Base-by-base conservation (phyloP, 257 asterid species). In the Solanum pinnatisectum region DNA sequence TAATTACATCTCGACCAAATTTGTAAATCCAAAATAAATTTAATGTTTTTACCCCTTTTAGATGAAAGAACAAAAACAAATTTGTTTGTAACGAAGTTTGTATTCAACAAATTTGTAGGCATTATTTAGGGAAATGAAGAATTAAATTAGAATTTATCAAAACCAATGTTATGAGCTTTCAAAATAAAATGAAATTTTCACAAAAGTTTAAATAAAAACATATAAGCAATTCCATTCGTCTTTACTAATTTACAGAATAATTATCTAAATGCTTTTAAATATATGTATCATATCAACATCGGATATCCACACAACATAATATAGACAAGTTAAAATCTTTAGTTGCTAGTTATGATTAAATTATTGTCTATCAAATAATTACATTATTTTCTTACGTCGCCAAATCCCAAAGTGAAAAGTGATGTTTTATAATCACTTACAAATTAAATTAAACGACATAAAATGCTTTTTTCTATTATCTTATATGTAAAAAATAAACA, bases 391-490 rank as follows among this genome's bases (percentile, higher is more conserved):
- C 7, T 63, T 63, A 23, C 0, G 0, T 25, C 32, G 0, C 3
- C 32, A 63, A 63, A 63, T 5, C 7, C 7, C 71, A 10, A 63
- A 63, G 32, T 1, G 32, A n/a, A 63, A 63, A 63, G 22, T 63
- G 71, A 63, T 63, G 5, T 63, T 23, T 67, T 67, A 67, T 25
- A 67, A 67, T 11, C 36, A 27, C 20, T 27, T 25, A 27, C 10
- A 3, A 27, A 67, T 3, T 27, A 15, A 49, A 49, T 49, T 15
- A 25, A 6, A 67, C 2, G 0, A 25, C 6, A 1, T 5, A 67
- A 0, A 67, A 49, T 49, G 0, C 8, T n/a, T 27, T 10, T 11
- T 65, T 25, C 3, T 12, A 0, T 0, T 65, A 5, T 67, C 6
- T 27, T 3, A 11, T 20, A 20, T 2, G 5, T 22, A 8, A 22